Conservation (phyloP, 768 basidiomycete species). For the Collybia nuda region DNA sequence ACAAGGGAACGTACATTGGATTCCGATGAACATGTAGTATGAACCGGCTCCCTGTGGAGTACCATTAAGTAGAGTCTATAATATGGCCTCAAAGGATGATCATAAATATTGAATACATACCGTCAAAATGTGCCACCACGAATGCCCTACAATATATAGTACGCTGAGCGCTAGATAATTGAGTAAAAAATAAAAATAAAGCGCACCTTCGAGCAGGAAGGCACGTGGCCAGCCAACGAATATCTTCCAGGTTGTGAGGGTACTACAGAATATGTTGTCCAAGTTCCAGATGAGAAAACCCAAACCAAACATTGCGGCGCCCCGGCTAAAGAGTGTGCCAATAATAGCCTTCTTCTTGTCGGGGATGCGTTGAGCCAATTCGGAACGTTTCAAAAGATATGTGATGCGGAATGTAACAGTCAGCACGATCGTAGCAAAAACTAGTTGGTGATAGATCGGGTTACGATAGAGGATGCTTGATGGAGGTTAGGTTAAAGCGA, state of each 20-base stretch:
- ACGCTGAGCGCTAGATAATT: neutral
- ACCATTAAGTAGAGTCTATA: neutral
- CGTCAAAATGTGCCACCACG: conserved; percentile 76
- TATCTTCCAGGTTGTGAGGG: conserved; percentile 55
- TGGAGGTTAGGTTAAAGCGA: neutral
- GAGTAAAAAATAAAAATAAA: neutral
- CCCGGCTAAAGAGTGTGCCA: conserved; percentile 46
- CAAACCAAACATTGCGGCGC: conserved; percentile 53
- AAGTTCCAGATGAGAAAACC: conserved; percentile 81
- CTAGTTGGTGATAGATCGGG: conserved; percentile 77
- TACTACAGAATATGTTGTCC: conserved; percentile 74
- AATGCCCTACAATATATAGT: conserved; percentile 49
- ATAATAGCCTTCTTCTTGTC: conserved; percentile 39
- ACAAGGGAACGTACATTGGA: conserved; percentile 41
- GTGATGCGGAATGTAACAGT: conserved; percentile 43
- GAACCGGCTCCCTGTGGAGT: conserved; percentile 42
- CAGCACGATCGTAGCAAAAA: conserved; percentile 64
- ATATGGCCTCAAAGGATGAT: neutral
- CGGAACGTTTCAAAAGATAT: conserved; percentile 50
- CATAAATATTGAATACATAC: conserved; percentile 29
- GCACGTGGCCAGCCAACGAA: conserved; percentile 62
- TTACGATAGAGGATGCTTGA: conserved; percentile 65
- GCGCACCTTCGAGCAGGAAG: conserved; percentile 61
- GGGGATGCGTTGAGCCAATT: conserved; percentile 38
- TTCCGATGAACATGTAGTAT: conserved; percentile 51